Percentiles rank a stretch among this genome's conserved stretches.
Evolutionary conservation across 2,329 filamentous ascomycete species (phyloP).

Genomic region (Fusarium protoensiforme): DNA sequence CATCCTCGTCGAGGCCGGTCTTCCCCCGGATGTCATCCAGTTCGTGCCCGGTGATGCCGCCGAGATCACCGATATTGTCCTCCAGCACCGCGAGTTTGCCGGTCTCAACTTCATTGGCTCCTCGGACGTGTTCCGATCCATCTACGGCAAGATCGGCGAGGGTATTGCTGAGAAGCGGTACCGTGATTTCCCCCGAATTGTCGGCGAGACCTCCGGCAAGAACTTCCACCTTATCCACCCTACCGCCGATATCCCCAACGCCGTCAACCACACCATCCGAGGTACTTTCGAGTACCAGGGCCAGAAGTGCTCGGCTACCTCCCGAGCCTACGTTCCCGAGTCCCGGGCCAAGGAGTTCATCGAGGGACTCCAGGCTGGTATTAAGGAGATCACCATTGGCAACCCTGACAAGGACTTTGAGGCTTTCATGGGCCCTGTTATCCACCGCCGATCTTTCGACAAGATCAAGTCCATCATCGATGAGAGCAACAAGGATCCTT

Average conservation of each 20-base stretch:
- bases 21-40: constrained; percentile 90
- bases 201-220: constrained; percentile 92
- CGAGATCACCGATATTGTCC: constrained; percentile 80
- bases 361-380: constrained; percentile 72
- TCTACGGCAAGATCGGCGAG: constrained; percentile 86
- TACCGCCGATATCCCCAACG: constrained; percentile 81
- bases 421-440: constrained; percentile 84
- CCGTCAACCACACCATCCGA: constrained; percentile 84
- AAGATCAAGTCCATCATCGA: constrained; percentile 83
- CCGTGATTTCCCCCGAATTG: constrained; percentile 84
- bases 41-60: constrained; percentile 91
- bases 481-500: constrained; percentile 77
- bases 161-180: constrained; percentile 86
- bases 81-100: constrained; percentile 82
- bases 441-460: constrained; percentile 83
- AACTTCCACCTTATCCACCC: constrained; percentile 89
- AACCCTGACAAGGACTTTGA: constrained; percentile 75
- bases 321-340: constrained; percentile 81
- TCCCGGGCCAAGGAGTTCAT: constrained; percentile 80
- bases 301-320: constrained; percentile 90
- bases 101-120: constrained; percentile 96
- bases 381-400: constrained; percentile 76
- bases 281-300: constrained; percentile 92
- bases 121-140: constrained; percentile 87
- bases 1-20: constrained; percentile 89